Evolutionary conservation across 164 flowering plant genomes (phyloP).

Genomic region (grape (Vitis vinifera)): ASM3070453v1 NC_081818.1:24663001-24663500

Average conservation of each 20-base stretch:
- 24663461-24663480: background rate
- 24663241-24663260: background rate
- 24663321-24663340: background rate
- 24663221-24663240: background rate
- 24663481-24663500: background rate
- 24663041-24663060: too few species aligned
- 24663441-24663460: too few species aligned
- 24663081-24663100: too few species aligned
- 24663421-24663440: too few species aligned
- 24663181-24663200: background rate
- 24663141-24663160: too few species aligned
- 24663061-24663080: too few species aligned
- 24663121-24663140: too few species aligned
- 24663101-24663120: too few species aligned
- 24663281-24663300: background rate
- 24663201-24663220: background rate
- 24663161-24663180: too few species aligned
- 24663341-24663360: background rate
- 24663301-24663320: background rate
- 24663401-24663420: too few species aligned
- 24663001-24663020: background rate
- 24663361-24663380: background rate
- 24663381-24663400: background rate
- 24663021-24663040: slow-evolving; percentile 2
- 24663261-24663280: background rate